Conservation (phyloP, 2,329 filamentous ascomycete species). For the Sphaerulina populicola region DNA sequence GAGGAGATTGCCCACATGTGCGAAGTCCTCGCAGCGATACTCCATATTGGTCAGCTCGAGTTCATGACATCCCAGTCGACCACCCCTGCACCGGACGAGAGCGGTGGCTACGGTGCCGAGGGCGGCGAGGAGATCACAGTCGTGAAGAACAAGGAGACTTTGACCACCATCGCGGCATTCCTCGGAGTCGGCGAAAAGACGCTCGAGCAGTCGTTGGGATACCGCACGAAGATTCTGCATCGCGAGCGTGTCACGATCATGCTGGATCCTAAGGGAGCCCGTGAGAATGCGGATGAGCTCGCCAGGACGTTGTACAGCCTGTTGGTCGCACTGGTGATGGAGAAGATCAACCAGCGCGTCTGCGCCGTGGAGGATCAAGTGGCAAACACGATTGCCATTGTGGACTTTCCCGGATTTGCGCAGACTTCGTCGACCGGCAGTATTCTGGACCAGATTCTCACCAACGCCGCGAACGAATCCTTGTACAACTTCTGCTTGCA, state of each 20-base stretch:
- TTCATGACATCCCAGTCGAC: constrained; percentile 78
- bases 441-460: constrained; percentile 81
- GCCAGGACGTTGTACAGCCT: constrained; percentile 89
- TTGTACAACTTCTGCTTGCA: constrained; percentile 90
- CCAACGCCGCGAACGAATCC: constrained; percentile 85
- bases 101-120: constrained; percentile 92
- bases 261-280: constrained; percentile 84
- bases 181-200: constrained; percentile 73
- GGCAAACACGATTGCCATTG: constrained; percentile 85
- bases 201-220: constrained; percentile 79
- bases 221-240: constrained; percentile 94
- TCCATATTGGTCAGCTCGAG: constrained; percentile 96
- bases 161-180: constrained; percentile 85
- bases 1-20: constrained; percentile 95
- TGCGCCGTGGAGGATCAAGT: constrained; percentile 83
- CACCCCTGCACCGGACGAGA: constrained; percentile 73
- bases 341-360: constrained; percentile 80
- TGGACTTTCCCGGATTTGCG: constrained; percentile 93
- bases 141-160: constrained; percentile 87
- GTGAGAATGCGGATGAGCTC: constrained; percentile 86
- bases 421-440: constrained; percentile 77
- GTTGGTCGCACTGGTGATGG: constrained; percentile 86
- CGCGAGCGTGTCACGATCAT: constrained; percentile 97
- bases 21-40: constrained; percentile 82
- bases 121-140: constrained; percentile 76